Base-by-base conservation (phyloP, 345 rosid species). In the Clausena lansium region DNA sequence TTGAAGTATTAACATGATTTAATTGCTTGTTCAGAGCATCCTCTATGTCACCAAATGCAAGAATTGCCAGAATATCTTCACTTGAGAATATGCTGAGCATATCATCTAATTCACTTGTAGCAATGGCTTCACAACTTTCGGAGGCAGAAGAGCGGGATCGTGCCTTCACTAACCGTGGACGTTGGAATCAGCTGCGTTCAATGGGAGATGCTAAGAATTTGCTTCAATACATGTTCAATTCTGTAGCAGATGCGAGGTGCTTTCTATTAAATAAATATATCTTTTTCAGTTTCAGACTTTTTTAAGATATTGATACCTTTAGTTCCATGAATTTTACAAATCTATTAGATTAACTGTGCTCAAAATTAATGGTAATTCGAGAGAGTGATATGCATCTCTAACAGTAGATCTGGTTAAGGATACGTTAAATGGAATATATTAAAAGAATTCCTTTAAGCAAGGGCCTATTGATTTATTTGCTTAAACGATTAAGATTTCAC, bases 101-200 rank as follows among this genome's bases (percentile, higher is more conserved):
- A 81, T 88, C 99, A 80, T 96, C 99, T 64, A 91, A 91, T 81
- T 96, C 97, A 47, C 93, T 96, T 27, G 98, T 96, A 35, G 90
- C 99, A 58, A 96, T 96, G 99, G 99, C 99, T 72, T 94, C 98
- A 78, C 98, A 96, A 84, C 97, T 96, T 74, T 96, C 98, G 52
- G 99, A 96, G 86, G 98, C 98, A 80, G 97, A 94, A 83, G 98
- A 96, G 82, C 84, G 98, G 45, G 99, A 96, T 69, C 97, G 98
- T 72, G 93, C 88, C 36, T 89, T 96, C 79, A 87, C 91, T 55
- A 92, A 61, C 80, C 98, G 98, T 78, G 99, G 99, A 39, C 97
- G 98, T 61, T 96, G 99, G 99, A 94, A 89, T 88, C 98, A 96
- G 83, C 85, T 96, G 84, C 95, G 98, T 20, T 96, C 98, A 77